Base-by-base conservation (phyloP, 345 rosid species). In the Garcia nutans region DNA sequence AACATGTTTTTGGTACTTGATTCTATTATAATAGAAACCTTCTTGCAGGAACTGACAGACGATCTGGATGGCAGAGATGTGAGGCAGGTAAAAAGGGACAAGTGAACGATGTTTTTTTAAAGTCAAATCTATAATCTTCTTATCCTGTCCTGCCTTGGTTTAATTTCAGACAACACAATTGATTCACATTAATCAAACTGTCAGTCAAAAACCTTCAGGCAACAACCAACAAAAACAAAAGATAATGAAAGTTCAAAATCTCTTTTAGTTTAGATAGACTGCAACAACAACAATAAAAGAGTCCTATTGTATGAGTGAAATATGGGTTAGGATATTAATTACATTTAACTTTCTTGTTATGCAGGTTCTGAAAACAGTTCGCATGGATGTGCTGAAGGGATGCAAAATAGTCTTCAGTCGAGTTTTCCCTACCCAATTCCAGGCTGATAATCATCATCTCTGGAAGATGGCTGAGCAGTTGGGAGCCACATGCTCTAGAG, bases 381-480 rank as follows among this genome's bases (percentile, higher is more conserved):
- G 92, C 20, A 84, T 76, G 83, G 89, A 90, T 65, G 85, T 90
- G 33, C 86, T 96, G 5, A 80, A 82, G 74, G 93, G 91, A 7
- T 90, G 97, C 79, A 90, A 78, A 76, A 78, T 92, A 45, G 86
- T 92, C 45, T 96, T 96, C 86, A 93, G 90, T 82, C 87, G 90
- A 44, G 96, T 96, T 55, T 88, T 96, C 71, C 97, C 97, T 0
- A 87, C 91, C 49, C 77, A 76, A n/a, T 85, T 81, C 68, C 89
- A 68, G 17, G 88, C 98, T 1, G 85, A 87, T 8, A 77, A 77
- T 64, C 98, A 92, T 82, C 87, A 71, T 19, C 84, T 93, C 3
- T 93, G 97, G 99, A 90, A 79, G 81, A 90, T 90, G 91, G 97
- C 93, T 3, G 87, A 86, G 79, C 87, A 84, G 59, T 76, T 90